phyloP scores from a whole-genome alignment of 2,329 filamentous ascomycete genomes.

The Talaromyces amestolkiae region DNA sequence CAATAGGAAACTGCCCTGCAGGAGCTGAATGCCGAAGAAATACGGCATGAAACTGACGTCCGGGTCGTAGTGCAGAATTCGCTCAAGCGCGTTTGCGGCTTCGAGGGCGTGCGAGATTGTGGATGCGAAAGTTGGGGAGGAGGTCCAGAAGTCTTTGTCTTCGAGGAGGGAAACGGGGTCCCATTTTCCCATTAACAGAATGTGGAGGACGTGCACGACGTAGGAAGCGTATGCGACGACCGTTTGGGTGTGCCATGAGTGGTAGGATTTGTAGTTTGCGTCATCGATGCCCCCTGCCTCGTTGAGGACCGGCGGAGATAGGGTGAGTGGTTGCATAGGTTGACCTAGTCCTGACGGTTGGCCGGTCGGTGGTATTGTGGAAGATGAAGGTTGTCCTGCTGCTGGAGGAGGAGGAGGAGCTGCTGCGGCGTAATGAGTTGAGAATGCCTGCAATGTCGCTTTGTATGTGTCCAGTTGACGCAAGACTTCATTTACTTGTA shows the following conservation, averaged over 20 bases:
- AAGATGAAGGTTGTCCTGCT: background rate
- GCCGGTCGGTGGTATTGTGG: constrained; percentile 54
- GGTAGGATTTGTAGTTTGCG: constrained; percentile 30
- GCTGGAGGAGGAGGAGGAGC: background rate
- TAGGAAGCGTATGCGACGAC: constrained; percentile 87
- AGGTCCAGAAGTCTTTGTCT: constrained; percentile 92
- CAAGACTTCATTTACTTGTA: constrained; percentile 73
- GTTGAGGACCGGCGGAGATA: constrained; percentile 62
- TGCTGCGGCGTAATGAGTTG: constrained; percentile 52
- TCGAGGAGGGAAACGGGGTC: constrained; percentile 91
- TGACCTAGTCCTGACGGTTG: constrained; percentile 25
- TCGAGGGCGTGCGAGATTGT: constrained; percentile 85
- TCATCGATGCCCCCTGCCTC: constrained; percentile 55
- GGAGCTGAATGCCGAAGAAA: constrained; percentile 89
- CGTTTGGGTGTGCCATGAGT: constrained; percentile 68
- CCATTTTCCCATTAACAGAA: constrained; percentile 91
- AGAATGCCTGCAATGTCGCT: constrained; percentile 60
- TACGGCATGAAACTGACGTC: constrained; percentile 95
- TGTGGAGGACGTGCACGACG: constrained; percentile 89
- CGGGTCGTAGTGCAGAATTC: constrained; percentile 86
- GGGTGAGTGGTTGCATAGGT: constrained; percentile 7
- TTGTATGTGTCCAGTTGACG: constrained; percentile 79
- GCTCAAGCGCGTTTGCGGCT: constrained; percentile 80
- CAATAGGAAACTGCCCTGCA: constrained; percentile 85
- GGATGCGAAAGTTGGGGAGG: constrained; percentile 79